phyloP scores from a whole-genome alignment of 768 basidiomycete species.

The Hebeloma cylindrosporum region DNA sequence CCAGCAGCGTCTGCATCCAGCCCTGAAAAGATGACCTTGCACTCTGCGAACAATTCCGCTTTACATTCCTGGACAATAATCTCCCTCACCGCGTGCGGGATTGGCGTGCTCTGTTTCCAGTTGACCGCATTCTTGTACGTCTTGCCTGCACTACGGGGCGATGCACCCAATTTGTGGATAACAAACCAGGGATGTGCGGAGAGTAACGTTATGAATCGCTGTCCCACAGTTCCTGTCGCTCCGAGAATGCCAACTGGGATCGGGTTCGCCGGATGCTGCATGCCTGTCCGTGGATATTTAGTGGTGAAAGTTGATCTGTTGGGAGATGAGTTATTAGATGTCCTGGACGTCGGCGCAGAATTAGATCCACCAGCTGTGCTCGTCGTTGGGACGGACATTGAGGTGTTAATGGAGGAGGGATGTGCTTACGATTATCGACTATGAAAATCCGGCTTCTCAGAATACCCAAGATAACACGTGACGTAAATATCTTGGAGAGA shows the following conservation, averaged over 20 bases:
- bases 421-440: too few species aligned
- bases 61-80: conserved; percentile 76
- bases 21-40: conserved; percentile 91
- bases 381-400: too few species aligned
- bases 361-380: too few species aligned
- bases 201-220: conserved; percentile 90
- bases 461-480: not conserved
- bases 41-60: conserved; percentile 75
- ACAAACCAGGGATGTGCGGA: conserved; percentile 88
- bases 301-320: conserved; percentile 25
- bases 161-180: conserved; percentile 87
- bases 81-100: conserved; percentile 62
- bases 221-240: conserved; percentile 93
- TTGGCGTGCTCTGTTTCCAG: conserved; percentile 86
- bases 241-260: conserved; percentile 75
- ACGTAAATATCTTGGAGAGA: not conserved
- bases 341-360: conserved; percentile 6
- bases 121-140: conserved; percentile 67
- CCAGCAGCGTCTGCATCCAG: conserved; percentile 94
- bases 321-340: conserved; percentile 9
- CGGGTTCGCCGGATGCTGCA: conserved; percentile 25
- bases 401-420: too few species aligned
- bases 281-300: conserved; percentile 36
- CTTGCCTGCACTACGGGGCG: conserved; percentile 83
- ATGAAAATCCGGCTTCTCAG: not conserved